A percentile compares a stretch with the other conserved stretches of the same genome.
Conservation (phyloP, 768 basidiomycete genomes). For the Boletus sp. region DNA sequence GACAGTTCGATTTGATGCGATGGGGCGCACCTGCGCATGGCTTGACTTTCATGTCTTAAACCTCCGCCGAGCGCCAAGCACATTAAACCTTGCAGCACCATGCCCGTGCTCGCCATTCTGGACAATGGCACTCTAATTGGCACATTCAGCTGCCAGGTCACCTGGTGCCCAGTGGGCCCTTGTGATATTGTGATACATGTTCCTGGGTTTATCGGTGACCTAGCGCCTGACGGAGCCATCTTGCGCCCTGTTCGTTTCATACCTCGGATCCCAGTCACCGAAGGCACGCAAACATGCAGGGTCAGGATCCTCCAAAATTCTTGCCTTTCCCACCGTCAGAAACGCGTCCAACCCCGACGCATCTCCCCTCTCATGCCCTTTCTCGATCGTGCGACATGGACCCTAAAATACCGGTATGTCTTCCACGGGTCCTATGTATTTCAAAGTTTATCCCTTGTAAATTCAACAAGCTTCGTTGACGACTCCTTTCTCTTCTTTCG, state of each 20-base stretch:
- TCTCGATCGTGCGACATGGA: conserved; percentile 8
- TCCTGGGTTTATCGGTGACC: no score
- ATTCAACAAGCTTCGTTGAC: background rate
- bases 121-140: conserved; percentile 8
- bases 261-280: no score
- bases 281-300: background rate
- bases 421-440: background rate
- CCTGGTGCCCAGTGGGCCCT: no score
- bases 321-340: background rate
- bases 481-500: no score
- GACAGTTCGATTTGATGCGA: background rate
- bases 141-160: background rate
- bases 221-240: background rate
- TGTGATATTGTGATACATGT: no score
- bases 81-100: conserved; percentile 8
- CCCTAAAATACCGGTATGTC: conserved; percentile 23
- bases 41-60: background rate
- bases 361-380: background rate
- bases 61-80: background rate
- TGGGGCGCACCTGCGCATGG: background rate
- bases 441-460: background rate
- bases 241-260: background rate
- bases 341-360: no score
- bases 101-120: conserved; percentile 19
- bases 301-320: background rate